These are phyloP conservation scores for Conticribra weissflogii DNA, from an alignment of 108 stramenopile species.

Conservation along the genomic window DNA sequence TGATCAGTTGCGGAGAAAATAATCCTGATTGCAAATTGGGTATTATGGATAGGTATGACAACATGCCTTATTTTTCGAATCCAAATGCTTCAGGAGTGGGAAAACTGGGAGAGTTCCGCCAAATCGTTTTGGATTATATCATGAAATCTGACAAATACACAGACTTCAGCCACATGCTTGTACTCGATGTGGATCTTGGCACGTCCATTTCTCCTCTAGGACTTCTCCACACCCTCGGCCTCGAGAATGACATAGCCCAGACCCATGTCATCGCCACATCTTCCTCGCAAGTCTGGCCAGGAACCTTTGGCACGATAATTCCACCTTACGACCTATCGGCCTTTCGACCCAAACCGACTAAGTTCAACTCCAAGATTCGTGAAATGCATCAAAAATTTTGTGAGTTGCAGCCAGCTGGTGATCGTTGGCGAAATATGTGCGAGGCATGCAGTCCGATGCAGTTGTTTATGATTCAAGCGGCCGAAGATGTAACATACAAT, in stretches of 20 bases:
- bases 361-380: slow-evolving; percentile 32
- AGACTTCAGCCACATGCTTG: slow-evolving; percentile 56
- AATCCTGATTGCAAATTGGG: slow-evolving; percentile 52
- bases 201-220: slow-evolving; percentile 49
- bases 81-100: slow-evolving; percentile 49
- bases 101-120: slow-evolving; percentile 56
- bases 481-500: slow-evolving; percentile 28
- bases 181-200: slow-evolving; percentile 54
- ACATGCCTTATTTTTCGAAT: slow-evolving; percentile 41
- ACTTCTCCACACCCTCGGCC: slow-evolving; percentile 50
- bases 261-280: slow-evolving; percentile 41
- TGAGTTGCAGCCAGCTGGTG: slow-evolving; percentile 50
- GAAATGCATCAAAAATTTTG: slow-evolving; percentile 51
- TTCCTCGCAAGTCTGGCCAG: slow-evolving; percentile 50
- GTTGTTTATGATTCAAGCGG: slow-evolving; percentile 47
- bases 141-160: slow-evolving; percentile 36
- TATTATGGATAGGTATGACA: slow-evolving; percentile 51
- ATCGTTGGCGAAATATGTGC: slow-evolving; percentile 62
- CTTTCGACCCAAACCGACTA: slow-evolving; percentile 42
- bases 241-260: slow-evolving; percentile 35
- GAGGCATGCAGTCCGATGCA: slow-evolving; percentile 59
- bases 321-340: slow-evolving; percentile 63
- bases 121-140: slow-evolving; percentile 48
- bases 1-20: slow-evolving; percentile 49
- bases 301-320: slow-evolving; percentile 53